Conservation (phyloP, 495 filamentous ascomycete species). For the Alectoria sarmentosa region DNA sequence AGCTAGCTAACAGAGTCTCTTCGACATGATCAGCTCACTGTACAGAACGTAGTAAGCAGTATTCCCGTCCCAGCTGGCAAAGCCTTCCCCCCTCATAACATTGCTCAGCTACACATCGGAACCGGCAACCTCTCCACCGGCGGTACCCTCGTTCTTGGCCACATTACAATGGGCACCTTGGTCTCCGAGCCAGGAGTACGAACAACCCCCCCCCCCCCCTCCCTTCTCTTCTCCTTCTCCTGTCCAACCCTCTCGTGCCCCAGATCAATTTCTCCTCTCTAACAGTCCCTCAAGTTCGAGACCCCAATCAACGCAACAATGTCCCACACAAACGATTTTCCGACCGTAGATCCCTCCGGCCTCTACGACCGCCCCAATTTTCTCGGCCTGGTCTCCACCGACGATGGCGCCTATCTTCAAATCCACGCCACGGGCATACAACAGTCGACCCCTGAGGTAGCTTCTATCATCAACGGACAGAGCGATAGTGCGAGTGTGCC, state of each 20-base stretch:
- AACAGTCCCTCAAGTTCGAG: constrained; percentile 6
- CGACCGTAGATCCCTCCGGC: constrained; percentile 4
- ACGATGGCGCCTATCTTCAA: constrained; percentile 5
- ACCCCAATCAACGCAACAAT: constrained; percentile 4
- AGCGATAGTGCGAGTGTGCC: background rate
- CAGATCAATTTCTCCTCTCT: background rate
- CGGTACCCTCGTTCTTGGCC: constrained; percentile 1
- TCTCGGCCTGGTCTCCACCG: constrained; percentile 2
- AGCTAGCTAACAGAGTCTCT: background rate
- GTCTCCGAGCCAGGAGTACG: constrained; percentile 5
- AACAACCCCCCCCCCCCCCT: background rate
- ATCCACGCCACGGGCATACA: constrained; percentile 1
- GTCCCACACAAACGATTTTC: constrained; percentile 2
- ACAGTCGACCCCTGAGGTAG: background rate
- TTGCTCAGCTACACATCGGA: background rate
- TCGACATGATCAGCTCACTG: background rate
- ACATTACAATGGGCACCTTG: background rate
- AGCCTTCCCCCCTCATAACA: background rate
- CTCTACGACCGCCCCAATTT: background rate
- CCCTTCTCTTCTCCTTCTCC: too few species aligned
- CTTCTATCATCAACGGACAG: background rate
- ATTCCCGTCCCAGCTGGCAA: background rate
- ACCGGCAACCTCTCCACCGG: constrained; percentile 6
- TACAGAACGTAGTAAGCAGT: background rate
- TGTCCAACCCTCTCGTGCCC: too few species aligned